Conservation (phyloP, 169 alveolate genomes). For the Babesia caballi region DNA sequence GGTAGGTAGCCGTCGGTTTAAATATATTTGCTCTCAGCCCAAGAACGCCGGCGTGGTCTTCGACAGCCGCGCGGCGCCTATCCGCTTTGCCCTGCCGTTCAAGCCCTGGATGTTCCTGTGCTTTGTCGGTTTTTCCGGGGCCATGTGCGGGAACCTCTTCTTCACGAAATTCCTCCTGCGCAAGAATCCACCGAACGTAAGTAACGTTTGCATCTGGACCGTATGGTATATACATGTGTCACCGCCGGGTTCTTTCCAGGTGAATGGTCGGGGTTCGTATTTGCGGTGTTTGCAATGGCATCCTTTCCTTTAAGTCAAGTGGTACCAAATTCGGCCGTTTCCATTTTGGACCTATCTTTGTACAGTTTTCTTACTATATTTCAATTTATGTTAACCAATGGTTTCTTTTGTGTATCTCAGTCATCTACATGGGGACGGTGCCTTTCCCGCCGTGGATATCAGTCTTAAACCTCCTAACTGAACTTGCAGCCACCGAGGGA, state of each 20-base stretch:
- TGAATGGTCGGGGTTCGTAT: no score
- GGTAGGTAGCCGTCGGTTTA: slow-evolving; percentile 8
- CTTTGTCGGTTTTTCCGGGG: slow-evolving; percentile 75
- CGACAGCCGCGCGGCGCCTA: slow-evolving; percentile 63
- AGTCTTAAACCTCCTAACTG: background rate
- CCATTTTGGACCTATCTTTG: no score
- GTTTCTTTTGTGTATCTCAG: no score
- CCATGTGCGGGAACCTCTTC: slow-evolving; percentile 74
- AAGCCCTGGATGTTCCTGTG: slow-evolving; percentile 70
- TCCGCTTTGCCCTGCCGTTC: slow-evolving; percentile 67
- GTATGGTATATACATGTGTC: no score
- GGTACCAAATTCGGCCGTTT: no score
- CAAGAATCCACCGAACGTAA: slow-evolving; percentile 76
- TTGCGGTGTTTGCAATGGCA: no score
- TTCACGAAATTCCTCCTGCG: slow-evolving; percentile 66
- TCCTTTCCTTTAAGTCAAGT: no score
- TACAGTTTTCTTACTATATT: no score
- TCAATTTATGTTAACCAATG: no score
- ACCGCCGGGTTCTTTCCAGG: no score
- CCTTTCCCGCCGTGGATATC: no score
- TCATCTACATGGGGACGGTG: no score
- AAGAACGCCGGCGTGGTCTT: slow-evolving; percentile 77
- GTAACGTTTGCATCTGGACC: background rate
- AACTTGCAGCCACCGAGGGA: slow-evolving; percentile 54
- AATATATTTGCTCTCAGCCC: slow-evolving; percentile 68